Base-by-base conservation (phyloP, 2,329 filamentous ascomycete genomes). In the Neoarthrinium moseri region DNA sequence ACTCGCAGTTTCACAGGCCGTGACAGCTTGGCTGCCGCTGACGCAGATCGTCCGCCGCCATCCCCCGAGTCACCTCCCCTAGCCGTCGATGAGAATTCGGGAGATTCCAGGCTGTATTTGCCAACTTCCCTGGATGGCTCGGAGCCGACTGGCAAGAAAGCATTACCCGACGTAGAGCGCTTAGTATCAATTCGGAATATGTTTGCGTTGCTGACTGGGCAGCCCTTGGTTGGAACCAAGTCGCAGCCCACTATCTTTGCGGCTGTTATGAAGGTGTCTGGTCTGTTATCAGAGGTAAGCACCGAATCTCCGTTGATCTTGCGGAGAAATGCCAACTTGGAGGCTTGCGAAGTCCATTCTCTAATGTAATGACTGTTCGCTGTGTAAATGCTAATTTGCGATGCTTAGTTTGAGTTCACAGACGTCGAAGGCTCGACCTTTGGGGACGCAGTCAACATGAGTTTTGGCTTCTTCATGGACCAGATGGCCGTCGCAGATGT, bases 401-500 rank as follows among this genome's bases (percentile, higher is more conserved):
- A n/a, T n/a, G n/a, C n/a, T n/a, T 30, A 40, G 47, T 84, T 80
- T 51, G 74, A 77, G 27, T 85, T 83, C 54, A 74, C 66, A 1
- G 78, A 74, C 47, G 60, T 62, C n/a, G 78, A 82, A 49, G 78
- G 77, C 6, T 72, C 74, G 13, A 80, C 75, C 0, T 85, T 78
- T 61, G 83, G 83, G 32, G 75, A 79, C 42, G 73, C 74, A 2
- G 80, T 81, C 2, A 73, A 83, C 36, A 71, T 81, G 13, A 86
- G 83, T 61, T 90, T 91, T 55, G 75, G 82, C 50, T 81, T 80
- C 56, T 95, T 91, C 59, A 81, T 91, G 49, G 85, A 91, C 37
- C 86, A 94, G 62, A 73, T 91, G 50, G 77, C 75, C 17, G 70
- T 97, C 24, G 86, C 82, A 3, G 92, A 97, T 65, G 86, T 96